These are phyloP conservation scores for Penicillium pulvis DNA, from an alignment of 495 filamentous ascomycete genomes.

Conservation along the genomic window DNA sequence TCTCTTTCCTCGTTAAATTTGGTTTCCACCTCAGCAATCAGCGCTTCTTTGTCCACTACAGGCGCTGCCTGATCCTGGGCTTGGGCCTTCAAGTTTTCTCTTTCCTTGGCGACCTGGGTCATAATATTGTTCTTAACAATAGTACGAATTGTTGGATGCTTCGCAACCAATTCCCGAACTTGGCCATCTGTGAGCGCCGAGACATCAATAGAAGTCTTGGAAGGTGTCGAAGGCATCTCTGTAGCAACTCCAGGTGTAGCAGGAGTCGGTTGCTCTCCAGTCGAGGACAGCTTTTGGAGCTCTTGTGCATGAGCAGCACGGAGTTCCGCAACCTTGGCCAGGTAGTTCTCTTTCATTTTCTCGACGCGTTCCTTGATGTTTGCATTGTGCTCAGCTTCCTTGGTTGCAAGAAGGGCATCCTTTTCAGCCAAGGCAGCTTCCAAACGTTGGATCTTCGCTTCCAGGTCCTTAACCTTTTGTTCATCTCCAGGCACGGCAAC, in stretches of 20 bases:
- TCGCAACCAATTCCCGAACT: conserved; percentile 63
- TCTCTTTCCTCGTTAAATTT: conserved; percentile 59
- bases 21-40: conserved; percentile 38
- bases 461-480: conserved; percentile 39
- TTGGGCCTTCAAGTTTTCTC: conserved; percentile 47
- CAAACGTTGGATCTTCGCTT: conserved; percentile 50
- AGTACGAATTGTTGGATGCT: conserved; percentile 62
- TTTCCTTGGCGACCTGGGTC: conserved; percentile 56
- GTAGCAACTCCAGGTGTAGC: conserved; percentile 33
- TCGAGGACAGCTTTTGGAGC: conserved; percentile 59
- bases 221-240: conserved; percentile 39
- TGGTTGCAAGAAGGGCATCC: conserved; percentile 37
- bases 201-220: conserved; percentile 23
- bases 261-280: conserved; percentile 53
- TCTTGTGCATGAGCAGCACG: conserved; percentile 57
- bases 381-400: conserved; percentile 51
- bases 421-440: conserved; percentile 54
- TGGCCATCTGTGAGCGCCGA: conserved; percentile 58
- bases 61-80: conserved; percentile 8
- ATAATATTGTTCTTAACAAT: conserved; percentile 72
- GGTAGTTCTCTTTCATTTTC: conserved; percentile 70
- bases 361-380: conserved; percentile 68
- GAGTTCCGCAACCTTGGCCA: conserved; percentile 67
- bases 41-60: conserved; percentile 29
- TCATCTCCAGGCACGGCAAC: conserved; percentile 31